A percentile compares a stretch with the other conserved stretches of the same genome.
These are phyloP conservation scores for Talaromyces amestolkiae DNA, from an alignment of 2,329 filamentous ascomycete species.

Conservation along the genomic window DNA sequence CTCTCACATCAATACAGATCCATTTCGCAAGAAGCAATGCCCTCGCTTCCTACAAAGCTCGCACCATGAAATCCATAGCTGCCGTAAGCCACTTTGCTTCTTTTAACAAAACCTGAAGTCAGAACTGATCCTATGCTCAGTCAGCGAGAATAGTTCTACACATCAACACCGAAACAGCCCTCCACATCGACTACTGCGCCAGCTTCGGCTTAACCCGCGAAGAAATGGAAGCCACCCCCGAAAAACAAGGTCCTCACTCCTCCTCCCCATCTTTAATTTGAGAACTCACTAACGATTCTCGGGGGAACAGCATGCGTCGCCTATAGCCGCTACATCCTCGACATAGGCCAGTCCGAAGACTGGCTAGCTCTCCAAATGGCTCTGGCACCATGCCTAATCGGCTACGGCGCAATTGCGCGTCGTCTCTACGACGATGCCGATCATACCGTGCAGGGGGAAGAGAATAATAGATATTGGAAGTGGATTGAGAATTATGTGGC, in stretches of 20 bases:
- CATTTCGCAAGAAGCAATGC: slow-evolving; percentile 88
- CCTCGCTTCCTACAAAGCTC: slow-evolving; percentile 80
- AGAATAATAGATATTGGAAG: slow-evolving; percentile 75
- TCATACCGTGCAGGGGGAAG: slow-evolving; percentile 52
- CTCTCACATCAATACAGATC: slow-evolving; percentile 49
- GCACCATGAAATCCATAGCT: slow-evolving; percentile 68
- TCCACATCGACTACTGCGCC: slow-evolving; percentile 80
- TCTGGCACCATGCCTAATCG: slow-evolving; percentile 82
- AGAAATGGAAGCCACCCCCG: slow-evolving; percentile 70
- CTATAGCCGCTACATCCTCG: slow-evolving; percentile 82
- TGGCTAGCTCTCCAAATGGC: slow-evolving; percentile 84
- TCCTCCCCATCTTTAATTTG: neutral
- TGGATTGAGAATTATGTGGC: slow-evolving; percentile 91
- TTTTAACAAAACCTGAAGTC: neutral
- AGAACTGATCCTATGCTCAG: slow-evolving; percentile 33
- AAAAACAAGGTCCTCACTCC: slow-evolving; percentile 62
- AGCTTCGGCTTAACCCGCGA: slow-evolving; percentile 72
- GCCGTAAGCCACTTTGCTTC: slow-evolving; percentile 48
- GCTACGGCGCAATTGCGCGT: slow-evolving; percentile 76
- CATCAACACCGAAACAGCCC: slow-evolving; percentile 72
- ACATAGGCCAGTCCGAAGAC: slow-evolving; percentile 82
- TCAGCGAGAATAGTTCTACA: slow-evolving; percentile 70
- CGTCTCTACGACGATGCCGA: slow-evolving; percentile 60
- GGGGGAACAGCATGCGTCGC: slow-evolving; percentile 64
- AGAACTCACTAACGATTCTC: neutral